A percentile compares a stretch with the other conserved stretches of the same genome.
These are phyloP conservation scores for Trifolium fragiferum DNA, from an alignment of 306 rosid species.

Conservation along the genomic window DNA sequence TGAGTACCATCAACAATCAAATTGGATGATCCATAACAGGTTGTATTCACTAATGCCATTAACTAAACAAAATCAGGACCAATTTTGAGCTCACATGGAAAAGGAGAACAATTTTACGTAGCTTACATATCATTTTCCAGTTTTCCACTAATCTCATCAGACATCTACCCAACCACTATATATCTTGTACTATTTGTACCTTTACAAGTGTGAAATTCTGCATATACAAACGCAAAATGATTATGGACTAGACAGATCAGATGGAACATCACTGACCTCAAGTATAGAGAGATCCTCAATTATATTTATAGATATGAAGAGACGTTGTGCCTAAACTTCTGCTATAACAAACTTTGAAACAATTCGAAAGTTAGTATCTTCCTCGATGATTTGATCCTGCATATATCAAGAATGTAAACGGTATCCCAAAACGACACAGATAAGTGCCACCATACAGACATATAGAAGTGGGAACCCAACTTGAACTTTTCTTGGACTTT, in stretches of 20 bases:
- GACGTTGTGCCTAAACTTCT: conserved; percentile 45
- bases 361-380: conserved; percentile 43
- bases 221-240: conserved; percentile 44
- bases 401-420: conserved; percentile 55
- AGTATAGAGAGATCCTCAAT: conserved; percentile 36
- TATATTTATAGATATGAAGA: conserved; percentile 24
- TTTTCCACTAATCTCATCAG: conserved; percentile 19
- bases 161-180: conserved; percentile 31
- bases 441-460: conserved; percentile 81
- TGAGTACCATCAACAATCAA: neutral
- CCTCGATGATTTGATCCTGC: conserved; percentile 19
- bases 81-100: conserved; percentile 13
- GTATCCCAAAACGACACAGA: conserved; percentile 70
- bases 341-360: conserved; percentile 40
- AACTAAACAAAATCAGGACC: neutral
- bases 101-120: conserved; percentile 15
- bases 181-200: conserved; percentile 33
- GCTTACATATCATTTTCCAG: conserved; percentile 31
- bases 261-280: conserved; percentile 34
- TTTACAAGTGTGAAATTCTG: conserved; percentile 43
- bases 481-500: conserved; percentile 59
- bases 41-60: conserved; percentile 12
- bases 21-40: conserved; percentile 12
- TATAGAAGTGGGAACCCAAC: conserved; percentile 79
- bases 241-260: conserved; percentile 28